A percentile compares a stretch with the other conserved stretches of the same genome.
phyloP scores from a whole-genome alignment of 176 grass and related monocot species.

The Carex kokanica region DNA sequence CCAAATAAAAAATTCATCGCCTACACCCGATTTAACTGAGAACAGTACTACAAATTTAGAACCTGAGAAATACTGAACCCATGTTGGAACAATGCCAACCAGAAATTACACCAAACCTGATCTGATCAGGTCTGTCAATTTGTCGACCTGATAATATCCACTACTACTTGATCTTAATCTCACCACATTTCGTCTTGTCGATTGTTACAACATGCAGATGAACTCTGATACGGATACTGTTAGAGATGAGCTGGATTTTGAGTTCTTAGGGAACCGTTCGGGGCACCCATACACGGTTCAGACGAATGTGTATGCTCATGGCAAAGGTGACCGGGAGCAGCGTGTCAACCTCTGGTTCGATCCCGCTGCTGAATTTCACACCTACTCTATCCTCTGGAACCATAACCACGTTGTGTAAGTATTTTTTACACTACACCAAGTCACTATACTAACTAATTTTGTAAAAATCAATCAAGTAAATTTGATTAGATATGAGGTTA shows the following conservation, averaged over 20 bases:
- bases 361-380: not conserved
- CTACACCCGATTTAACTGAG: not conserved
- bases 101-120: not conserved
- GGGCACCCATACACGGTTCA: conserved; percentile 42
- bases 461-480: not conserved
- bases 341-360: conserved; percentile 41
- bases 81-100: not conserved
- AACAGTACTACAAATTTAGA: not conserved
- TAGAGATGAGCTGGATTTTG: conserved; percentile 35
- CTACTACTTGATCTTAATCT: not conserved
- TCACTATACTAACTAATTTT: not conserved
- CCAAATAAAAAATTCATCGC: not conserved
- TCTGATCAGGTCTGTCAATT: not conserved
- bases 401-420: conserved; percentile 10
- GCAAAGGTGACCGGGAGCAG: conserved; percentile 39
- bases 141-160: not conserved
- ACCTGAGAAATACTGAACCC: not conserved
- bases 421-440: not conserved
- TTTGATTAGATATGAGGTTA: not conserved
- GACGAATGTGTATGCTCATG: conserved; percentile 38
- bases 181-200: not conserved
- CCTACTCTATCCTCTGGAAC: conserved; percentile 20
- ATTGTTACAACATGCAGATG: not conserved
- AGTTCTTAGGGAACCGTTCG: conserved; percentile 42
- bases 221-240: conserved; percentile 5